Conservation (phyloP, 2,329 filamentous ascomycete species). For the Paraphaeosphaeria minitans region DNA sequence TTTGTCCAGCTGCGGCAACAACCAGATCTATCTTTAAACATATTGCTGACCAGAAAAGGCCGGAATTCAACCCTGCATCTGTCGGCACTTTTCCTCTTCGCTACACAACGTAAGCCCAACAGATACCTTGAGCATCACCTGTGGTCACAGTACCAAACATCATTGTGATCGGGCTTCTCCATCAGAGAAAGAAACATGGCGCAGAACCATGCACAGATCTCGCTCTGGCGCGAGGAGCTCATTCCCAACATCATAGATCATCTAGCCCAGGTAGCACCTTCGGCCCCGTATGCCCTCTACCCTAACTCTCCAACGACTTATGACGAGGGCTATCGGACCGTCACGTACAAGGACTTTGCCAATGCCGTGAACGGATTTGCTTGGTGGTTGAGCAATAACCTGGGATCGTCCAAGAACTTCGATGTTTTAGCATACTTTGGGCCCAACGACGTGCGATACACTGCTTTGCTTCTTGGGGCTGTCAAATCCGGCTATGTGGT, state of each 20-base stretch:
- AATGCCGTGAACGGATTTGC: slow-evolving; percentile 41
- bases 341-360: slow-evolving; percentile 34
- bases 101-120: not conserved
- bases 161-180: not conserved
- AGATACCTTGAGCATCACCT: not conserved
- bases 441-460: slow-evolving; percentile 26
- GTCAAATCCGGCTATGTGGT: slow-evolving; percentile 32
- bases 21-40: not conserved
- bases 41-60: not conserved
- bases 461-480: slow-evolving; percentile 21
- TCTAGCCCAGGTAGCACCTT: slow-evolving; percentile 13
- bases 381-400: slow-evolving; percentile 37
- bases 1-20: not conserved
- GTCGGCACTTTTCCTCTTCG: not conserved
- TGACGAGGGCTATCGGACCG: slow-evolving; percentile 31
- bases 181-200: slow-evolving; percentile 3
- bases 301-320: slow-evolving; percentile 10
- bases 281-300: slow-evolving; percentile 9
- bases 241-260: slow-evolving; percentile 15
- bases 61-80: not conserved
- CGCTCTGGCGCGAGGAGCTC: slow-evolving; percentile 15
- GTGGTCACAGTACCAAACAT: not conserved
- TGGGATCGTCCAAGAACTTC: slow-evolving; percentile 32
- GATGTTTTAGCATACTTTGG: slow-evolving; percentile 30
- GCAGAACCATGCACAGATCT: slow-evolving; percentile 10